Conservation (phyloP, 257 asterid species). For the Gentiana straminea region DNA sequence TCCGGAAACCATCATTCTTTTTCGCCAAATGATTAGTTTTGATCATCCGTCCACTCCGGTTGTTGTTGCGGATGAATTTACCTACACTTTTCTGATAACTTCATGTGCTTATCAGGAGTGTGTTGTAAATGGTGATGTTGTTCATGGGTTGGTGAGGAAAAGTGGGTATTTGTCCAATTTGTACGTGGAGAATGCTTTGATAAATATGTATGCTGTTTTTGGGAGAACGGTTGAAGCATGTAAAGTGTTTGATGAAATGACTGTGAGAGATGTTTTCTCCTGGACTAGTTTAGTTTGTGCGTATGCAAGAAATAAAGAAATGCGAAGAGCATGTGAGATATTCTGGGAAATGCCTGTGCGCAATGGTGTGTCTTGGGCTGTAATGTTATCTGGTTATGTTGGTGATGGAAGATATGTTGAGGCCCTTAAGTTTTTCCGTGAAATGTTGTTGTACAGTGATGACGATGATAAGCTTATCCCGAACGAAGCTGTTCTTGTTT, state of each 20-base stretch:
- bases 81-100: conserved; percentile 52
- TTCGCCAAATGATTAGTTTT: conserved; percentile 32
- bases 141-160: conserved; percentile 45
- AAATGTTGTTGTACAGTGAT: conserved; percentile 22
- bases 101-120: conserved; percentile 48
- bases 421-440: conserved; percentile 36
- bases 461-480: conserved; percentile 28
- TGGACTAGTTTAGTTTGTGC: conserved; percentile 68
- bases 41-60: conserved; percentile 13
- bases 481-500: conserved; percentile 70
- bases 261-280: conserved; percentile 48
- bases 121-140: conserved; percentile 29
- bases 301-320: conserved; percentile 39
- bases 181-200: conserved; percentile 55
- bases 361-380: conserved; percentile 79
- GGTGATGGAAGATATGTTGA: conserved; percentile 37
- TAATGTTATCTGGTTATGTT: conserved; percentile 56
- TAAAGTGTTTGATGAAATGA: conserved; percentile 52
- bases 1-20: conserved; percentile 34
- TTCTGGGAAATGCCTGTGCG: conserved; percentile 48
- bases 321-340: conserved; percentile 34
- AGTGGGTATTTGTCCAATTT: conserved; percentile 32
- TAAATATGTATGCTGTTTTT: conserved; percentile 34
- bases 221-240: conserved; percentile 33
- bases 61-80: conserved; percentile 43